Evolutionary conservation across 179 eudicot genomes (phyloP), one percentile per base, ranked within the genome.

Genomic region (Kewa caespitosa): DNA sequence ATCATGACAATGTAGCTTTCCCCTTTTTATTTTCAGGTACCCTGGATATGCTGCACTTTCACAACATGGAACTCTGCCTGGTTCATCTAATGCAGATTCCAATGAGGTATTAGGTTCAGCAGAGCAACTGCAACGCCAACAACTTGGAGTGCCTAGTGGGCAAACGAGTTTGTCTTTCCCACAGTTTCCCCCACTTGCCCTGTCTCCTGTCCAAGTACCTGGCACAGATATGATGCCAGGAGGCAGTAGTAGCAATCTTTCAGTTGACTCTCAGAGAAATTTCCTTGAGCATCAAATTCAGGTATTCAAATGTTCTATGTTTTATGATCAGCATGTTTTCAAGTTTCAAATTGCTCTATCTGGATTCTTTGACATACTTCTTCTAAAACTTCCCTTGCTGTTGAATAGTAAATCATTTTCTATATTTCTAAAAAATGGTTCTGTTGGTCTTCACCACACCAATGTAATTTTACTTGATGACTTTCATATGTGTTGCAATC

Each of bases 1-100:
- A 52, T 74, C 69, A 31, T 72, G 69, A 48, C 41, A 30, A 36
- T 60, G 36, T 67, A 5, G 14, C 25, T 33, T 70, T 74, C 13
- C 27, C 27, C 52, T 57, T 50, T 57, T 43, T 73, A 46, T 69
- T 28, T 72, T 36, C 89, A 92, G 98, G 98, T 79, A 86, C 50
- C 88, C 91, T 69, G 98, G 97, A 61, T 90, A 86, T 77, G 90
- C 89, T 38, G 74, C 84, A 73, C 73, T 81, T 78, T 89, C 96
- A 65, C 86, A 85, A 41, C 28, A 78, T 48, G 79, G 84, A 70
- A 70, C 79, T 69, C 71, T 57, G 30, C 80, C 80, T 39, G 78
- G 74, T 57, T 39, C 83, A 69, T 67, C 65, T 25, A 81, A 69
- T 72, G 79, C 76, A 25, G 84, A 33, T 73, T 73, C 79, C 37